Conservation (phyloP, 2,329 filamentous ascomycete genomes). For the Metarhizium sp. region DNA sequence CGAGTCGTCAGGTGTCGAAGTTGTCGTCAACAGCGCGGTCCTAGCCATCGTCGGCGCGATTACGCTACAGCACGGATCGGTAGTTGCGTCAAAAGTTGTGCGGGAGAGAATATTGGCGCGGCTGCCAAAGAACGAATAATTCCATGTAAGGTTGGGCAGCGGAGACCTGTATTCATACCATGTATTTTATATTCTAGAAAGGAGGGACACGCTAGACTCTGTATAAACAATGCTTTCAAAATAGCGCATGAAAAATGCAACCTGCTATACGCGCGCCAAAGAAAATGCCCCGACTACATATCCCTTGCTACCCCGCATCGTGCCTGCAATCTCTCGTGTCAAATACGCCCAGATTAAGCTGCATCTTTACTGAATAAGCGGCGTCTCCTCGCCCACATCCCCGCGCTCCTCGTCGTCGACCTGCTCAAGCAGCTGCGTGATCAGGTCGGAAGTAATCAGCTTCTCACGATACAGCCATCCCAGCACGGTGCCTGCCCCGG, state of each 20-base stretch:
- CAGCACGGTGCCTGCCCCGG: slow-evolving; percentile 27
- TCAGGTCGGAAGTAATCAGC: slow-evolving; percentile 17
- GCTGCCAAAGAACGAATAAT: slow-evolving; percentile 11
- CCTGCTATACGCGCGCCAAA: neutral
- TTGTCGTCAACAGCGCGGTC: slow-evolving; percentile 67
- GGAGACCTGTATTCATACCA: slow-evolving; percentile 7
- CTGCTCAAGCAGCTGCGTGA: slow-evolving; percentile 8
- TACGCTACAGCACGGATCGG: slow-evolving; percentile 77
- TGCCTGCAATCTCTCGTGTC: neutral
- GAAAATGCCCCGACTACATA: neutral
- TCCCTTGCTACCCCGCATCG: neutral
- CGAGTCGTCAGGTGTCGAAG: slow-evolving; percentile 59
- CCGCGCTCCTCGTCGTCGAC: slow-evolving; percentile 8
- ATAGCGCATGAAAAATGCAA: neutral
- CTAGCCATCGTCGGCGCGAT: slow-evolving; percentile 84
- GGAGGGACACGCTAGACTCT: slow-evolving; percentile 3
- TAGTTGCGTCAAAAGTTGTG: slow-evolving; percentile 64
- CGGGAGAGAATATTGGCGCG: slow-evolving; percentile 61
- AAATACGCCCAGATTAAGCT: neutral
- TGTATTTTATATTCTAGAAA: slow-evolving; percentile 14
- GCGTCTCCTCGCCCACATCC: slow-evolving; percentile 22
- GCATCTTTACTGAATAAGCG: slow-evolving; percentile 18
- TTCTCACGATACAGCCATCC: slow-evolving; percentile 31
- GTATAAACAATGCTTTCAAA: slow-evolving; percentile 7
- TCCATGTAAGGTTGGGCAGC: neutral